Base-by-base conservation (phyloP, 2,329 filamentous ascomycete species). In the Aspergillus sp. region DNA sequence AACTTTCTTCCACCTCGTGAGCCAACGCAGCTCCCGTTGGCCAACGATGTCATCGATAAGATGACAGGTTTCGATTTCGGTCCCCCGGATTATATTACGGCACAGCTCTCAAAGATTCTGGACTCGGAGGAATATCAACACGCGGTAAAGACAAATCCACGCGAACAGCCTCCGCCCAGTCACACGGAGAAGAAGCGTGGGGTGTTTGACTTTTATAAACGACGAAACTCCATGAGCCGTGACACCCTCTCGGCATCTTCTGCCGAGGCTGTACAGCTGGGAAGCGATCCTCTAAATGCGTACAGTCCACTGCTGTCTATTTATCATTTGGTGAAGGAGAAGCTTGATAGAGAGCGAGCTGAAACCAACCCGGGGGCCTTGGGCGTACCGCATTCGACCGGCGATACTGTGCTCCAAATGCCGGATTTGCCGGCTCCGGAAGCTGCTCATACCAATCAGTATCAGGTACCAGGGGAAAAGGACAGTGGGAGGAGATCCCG, bases 41-140 rank as follows among this genome's bases (percentile, higher is more conserved):
- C 96, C 52, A 68, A 74, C 2, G 80, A 83, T 26, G 80, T 96
- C 4, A 75, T 98, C 35, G 76, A 85, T 30, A 88, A 84, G 47
- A 98, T 98, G 91, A 93, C 86, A 15, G 91, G 91, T 2, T 98
- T 98, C 58, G 93, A 96, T 58, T 98, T 96, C 64, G 91, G 91
- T 1, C 74, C 85, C 1, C 74, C 86, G 1, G 86, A 95, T 33
- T 75, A 76, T 35, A 95, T 98, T 52, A 80, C 75, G 35, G 67
- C 75, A 2, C 85, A 95, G 53, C 72, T 98, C 26, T 83, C 78
- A 7, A 83, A 82, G 42, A 75, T 88, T n/a, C 74, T 98, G 39
- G 83, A 93, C 49, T 95, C 88, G 0, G 86, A 93, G 5, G 89
- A 96, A 25, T 98, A 98, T 47, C 86, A 93, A 49, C 77, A 80